A percentile compares a stretch with the other conserved stretches of the same genome.
Evolutionary conservation across 2,329 filamentous ascomycete species (phyloP).

Genomic region (Coniochaeta pulveracea): DNA sequence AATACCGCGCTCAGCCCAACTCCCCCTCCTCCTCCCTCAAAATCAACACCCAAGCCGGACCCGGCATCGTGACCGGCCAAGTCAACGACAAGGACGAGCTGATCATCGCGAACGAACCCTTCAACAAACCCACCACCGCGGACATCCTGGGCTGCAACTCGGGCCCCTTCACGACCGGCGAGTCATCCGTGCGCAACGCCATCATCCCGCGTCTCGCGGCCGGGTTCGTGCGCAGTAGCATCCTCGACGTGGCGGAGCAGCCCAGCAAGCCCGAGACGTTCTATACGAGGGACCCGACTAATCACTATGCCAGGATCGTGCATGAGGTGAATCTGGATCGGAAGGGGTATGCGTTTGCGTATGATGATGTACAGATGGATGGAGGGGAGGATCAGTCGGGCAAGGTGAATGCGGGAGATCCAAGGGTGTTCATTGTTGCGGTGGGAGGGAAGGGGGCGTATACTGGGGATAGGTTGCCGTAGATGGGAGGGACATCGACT

Average conservation of each 20-base stretch:
- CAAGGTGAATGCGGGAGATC: conserved; percentile 39
- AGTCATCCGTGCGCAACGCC: conserved; percentile 24
- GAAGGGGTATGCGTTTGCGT: conserved; percentile 49
- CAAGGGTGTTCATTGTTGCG: conserved; percentile 34
- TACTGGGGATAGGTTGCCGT: conserved; percentile 9
- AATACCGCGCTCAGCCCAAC: conserved; percentile 23
- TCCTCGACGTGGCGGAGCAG: conserved; percentile 31
- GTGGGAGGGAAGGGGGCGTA: conserved; percentile 30
- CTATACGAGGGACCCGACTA: conserved; percentile 32
- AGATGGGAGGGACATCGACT: no score
- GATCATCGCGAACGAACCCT: conserved; percentile 27
- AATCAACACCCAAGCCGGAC: conserved; percentile 54
- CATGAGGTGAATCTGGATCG: conserved; percentile 41
- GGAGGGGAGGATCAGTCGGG: conserved; percentile 42
- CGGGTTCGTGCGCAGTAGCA: conserved; percentile 43
- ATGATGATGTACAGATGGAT: conserved; percentile 45
- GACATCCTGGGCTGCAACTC: conserved; percentile 60
- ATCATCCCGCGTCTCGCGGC: conserved; percentile 36
- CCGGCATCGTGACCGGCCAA: conserved; percentile 40
- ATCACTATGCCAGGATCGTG: conserved; percentile 47
- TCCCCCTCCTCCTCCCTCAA: no score
- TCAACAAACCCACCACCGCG: conserved; percentile 41
- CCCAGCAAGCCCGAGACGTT: conserved; percentile 23
- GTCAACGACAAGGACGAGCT: conserved; percentile 28
- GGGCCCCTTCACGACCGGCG: conserved; percentile 42